Conservation (phyloP, 768 basidiomycete species). For the Cyclocybe aegerita region DNA sequence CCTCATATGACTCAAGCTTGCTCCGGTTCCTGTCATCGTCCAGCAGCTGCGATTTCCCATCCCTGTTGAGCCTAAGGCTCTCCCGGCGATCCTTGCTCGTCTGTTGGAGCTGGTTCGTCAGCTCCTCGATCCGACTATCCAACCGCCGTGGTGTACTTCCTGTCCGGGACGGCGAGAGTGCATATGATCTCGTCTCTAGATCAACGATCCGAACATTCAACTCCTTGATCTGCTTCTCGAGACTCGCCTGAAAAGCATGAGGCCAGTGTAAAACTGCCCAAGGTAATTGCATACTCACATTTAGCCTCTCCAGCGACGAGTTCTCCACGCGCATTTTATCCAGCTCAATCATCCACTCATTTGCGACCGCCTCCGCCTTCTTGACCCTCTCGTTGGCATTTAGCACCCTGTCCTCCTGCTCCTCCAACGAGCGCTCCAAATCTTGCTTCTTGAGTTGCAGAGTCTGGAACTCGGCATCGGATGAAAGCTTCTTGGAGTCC, state of each 20-base stretch:
- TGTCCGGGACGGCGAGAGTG: slow-evolving; percentile 55
- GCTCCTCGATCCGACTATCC: slow-evolving; percentile 73
- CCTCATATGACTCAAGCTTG: slow-evolving; percentile 62
- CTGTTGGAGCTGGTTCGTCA: slow-evolving; percentile 58
- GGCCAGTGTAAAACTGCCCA: background rate
- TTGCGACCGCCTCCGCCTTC: slow-evolving; percentile 75
- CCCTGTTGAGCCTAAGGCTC: slow-evolving; percentile 44
- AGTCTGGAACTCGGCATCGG: slow-evolving; percentile 73
- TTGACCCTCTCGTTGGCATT: slow-evolving; percentile 78
- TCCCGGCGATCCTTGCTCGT: slow-evolving; percentile 46
- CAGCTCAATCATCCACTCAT: slow-evolving; percentile 74
- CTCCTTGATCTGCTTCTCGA: slow-evolving; percentile 87
- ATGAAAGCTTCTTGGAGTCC: slow-evolving; percentile 67
- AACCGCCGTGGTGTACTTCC: slow-evolving; percentile 55
- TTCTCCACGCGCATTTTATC: slow-evolving; percentile 80
- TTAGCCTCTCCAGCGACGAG: slow-evolving; percentile 73
- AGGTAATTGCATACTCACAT: slow-evolving; percentile 42
- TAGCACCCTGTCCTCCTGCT: slow-evolving; percentile 70
- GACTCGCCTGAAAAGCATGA: slow-evolving; percentile 52
- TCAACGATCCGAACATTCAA: slow-evolving; percentile 81
- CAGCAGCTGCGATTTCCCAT: slow-evolving; percentile 50
- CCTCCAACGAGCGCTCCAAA: slow-evolving; percentile 73
- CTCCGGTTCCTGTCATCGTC: slow-evolving; percentile 63
- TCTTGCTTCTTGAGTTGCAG: slow-evolving; percentile 82
- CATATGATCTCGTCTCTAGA: slow-evolving; percentile 67